phyloP scores from a whole-genome alignment of 2,329 filamentous ascomycete genomes.

The Beauveria asiatica region DNA sequence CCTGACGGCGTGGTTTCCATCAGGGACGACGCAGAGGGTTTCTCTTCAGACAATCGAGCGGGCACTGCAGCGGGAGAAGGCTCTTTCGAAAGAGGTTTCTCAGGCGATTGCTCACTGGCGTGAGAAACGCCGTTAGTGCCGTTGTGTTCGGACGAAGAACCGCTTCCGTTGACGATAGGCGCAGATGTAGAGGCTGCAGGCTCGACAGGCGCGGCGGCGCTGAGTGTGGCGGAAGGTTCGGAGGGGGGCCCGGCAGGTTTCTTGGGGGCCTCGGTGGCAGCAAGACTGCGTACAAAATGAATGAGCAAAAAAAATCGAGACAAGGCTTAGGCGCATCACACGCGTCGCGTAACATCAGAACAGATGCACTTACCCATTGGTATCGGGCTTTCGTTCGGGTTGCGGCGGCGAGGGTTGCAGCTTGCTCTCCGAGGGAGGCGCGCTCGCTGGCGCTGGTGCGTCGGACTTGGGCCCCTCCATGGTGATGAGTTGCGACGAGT shows the following conservation, averaged over 20 bases:
- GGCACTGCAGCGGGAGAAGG: not conserved
- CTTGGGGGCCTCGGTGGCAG: not conserved
- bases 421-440: constrained; percentile 28
- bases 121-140: constrained; percentile 2
- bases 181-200: not conserved
- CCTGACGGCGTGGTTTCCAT: not conserved
- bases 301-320: not conserved
- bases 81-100: not conserved
- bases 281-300: not conserved
- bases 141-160: not conserved
- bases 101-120: not conserved
- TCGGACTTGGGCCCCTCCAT: constrained; percentile 44
- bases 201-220: constrained; percentile 2
- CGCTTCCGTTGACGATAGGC: constrained; percentile 1
- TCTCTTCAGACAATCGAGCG: not conserved
- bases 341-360: not conserved
- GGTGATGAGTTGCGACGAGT: constrained; percentile 36
- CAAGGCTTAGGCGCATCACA: not conserved
- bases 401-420: constrained; percentile 19
- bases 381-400: constrained; percentile 14
- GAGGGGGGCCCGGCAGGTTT: not conserved
- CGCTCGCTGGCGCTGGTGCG: constrained; percentile 29
- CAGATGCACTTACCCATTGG: constrained; percentile 17
- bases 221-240: constrained; percentile 1
- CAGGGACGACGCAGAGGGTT: not conserved